Evolutionary conservation across 2,329 filamentous ascomycete species (phyloP).

Genomic region (Hypoxylon sp.): DNA sequence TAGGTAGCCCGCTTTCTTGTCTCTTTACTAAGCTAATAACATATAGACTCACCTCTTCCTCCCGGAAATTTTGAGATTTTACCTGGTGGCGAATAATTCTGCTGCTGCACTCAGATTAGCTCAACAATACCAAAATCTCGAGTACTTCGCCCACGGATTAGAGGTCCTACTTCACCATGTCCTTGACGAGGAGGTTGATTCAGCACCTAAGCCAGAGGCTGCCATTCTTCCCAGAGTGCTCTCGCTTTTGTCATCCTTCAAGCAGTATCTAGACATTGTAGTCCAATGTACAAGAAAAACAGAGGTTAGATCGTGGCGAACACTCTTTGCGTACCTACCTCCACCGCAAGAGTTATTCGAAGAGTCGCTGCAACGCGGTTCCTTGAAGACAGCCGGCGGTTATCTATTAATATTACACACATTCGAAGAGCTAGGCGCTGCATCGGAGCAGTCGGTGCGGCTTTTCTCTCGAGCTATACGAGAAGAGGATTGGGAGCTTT

Average conservation of each 20-base stretch:
- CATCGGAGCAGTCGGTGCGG: constrained; percentile 82
- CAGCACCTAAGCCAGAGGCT: constrained; percentile 71
- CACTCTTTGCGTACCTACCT: constrained; percentile 90
- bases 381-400: constrained; percentile 93
- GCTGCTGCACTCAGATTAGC: constrained; percentile 84
- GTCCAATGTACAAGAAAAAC: constrained; percentile 98
- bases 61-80: constrained; percentile 85
- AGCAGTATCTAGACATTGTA: constrained; percentile 92
- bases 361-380: constrained; percentile 85
- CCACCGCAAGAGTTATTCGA: constrained; percentile 94
- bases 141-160: constrained; percentile 93
- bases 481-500: constrained; percentile 93
- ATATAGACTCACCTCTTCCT: constrained; percentile 89
- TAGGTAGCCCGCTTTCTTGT: constrained; percentile 61
- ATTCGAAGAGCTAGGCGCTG: constrained; percentile 75
- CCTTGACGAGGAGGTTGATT: constrained; percentile 92
- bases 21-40: constrained; percentile 25
- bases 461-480: constrained; percentile 84
- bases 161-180: constrained; percentile 94
- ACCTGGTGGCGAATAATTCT: constrained; percentile 81
- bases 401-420: constrained; percentile 97
- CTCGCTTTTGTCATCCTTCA: constrained; percentile 77
- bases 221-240: constrained; percentile 74
- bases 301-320: constrained; percentile 93
- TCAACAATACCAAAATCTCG: constrained; percentile 85